Evolutionary conservation across 1,284 basidiomycete species (phyloP), one percentile per base, ranked within the genome.

Genomic region (Tremellales sp.): DNA sequence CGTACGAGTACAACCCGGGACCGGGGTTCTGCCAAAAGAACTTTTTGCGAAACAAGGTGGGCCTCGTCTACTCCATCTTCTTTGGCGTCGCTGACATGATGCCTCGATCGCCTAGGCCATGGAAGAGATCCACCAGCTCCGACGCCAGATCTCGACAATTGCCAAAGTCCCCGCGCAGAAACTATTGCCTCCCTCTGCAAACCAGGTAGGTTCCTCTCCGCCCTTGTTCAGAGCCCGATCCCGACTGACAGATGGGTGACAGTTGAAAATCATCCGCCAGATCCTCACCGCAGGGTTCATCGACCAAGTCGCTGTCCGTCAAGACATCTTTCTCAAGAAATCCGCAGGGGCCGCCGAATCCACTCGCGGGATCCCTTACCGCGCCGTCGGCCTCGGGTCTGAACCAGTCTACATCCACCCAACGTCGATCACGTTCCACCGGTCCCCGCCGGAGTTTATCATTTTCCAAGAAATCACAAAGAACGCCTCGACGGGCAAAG

Each of bases 121-220:
- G 93, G 88, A 97, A 73, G 95, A 99, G 74, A 95, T 97, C 34
- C 93, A 94, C 71, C 97, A 98, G 70, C 78, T 99, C n/a, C 83
- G 93, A 32, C 79, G 82, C 0, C 95, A 97, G 64, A 86, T 97
- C 49, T 87, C 81, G 60, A 82, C 78, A 56, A 92, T 95, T 43
- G 86, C 92, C 1, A 77, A 80, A 46, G 40, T 53, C 73, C 78
- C 21, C 82, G 10, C 83, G 4, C 75, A 77, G 4, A 81, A 82
- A 48, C 74, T 91, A 10, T 65, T 74, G 28, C 90, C 88, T 18
- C 91, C 91, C 0, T 82, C 61, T 45, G 80, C 81, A 27, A 78
- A 79, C 19, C 90, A 93, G 76, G 87, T 86, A 48, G 39, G 69
- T 58, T 4, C 4, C 3, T 25, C 34, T 32, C 14, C 22, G 27